Conservation (phyloP, 139 green algal species). For the Tetraselmis chui region DNA sequence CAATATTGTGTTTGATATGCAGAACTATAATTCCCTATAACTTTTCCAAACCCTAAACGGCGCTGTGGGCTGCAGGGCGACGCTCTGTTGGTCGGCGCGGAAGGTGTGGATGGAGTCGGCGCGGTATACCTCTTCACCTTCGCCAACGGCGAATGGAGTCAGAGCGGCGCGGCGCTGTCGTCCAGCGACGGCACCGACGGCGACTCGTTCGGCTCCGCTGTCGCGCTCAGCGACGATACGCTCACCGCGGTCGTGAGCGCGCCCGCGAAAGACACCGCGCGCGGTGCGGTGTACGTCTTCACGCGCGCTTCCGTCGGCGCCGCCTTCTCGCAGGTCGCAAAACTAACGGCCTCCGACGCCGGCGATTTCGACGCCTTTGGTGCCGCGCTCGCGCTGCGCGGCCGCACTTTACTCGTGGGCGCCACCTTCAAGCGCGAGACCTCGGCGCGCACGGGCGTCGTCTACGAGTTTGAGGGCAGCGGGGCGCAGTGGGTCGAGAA, state of each 20-base stretch:
- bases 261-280: neutral
- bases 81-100: neutral
- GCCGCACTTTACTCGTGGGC: neutral
- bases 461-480: neutral
- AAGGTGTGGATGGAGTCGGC: neutral
- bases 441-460: neutral
- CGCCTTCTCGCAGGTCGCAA: neutral
- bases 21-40: neutral
- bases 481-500: neutral
- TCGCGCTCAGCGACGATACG: neutral
- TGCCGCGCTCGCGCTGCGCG: neutral
- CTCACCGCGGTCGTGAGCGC: neutral
- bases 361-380: neutral
- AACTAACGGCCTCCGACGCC: neutral
- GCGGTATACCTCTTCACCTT: neutral
- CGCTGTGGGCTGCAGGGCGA: neutral
- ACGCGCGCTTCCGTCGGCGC: neutral
- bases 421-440: neutral
- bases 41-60: neutral
- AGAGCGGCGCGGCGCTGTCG: neutral
- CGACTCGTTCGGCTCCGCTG: neutral
- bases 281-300: neutral
- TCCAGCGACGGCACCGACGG: neutral
- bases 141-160: neutral
- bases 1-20: neutral